Conservation (phyloP, 2,329 filamentous ascomycete species). For the Pseudofabraea citricarpa region DNA sequence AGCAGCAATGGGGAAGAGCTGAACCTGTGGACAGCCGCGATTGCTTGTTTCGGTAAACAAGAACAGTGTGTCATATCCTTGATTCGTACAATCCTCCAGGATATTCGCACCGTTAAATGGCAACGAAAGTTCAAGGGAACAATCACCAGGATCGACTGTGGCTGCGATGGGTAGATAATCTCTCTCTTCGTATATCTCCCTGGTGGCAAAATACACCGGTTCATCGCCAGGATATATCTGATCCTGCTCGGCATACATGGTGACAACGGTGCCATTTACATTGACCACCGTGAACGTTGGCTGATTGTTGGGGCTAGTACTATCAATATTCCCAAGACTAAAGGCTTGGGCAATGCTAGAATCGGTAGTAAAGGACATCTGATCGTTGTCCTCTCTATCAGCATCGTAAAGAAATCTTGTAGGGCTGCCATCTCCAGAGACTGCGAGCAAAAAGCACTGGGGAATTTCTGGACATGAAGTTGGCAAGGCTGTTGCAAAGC, state of each 20-base stretch:
- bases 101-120: neutral
- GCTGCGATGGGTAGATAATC: neutral
- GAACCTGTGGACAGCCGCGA: neutral
- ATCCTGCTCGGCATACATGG: neutral
- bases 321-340: neutral
- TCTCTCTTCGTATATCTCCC: neutral
- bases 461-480: no score
- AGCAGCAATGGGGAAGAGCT: neutral
- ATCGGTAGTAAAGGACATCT: neutral
- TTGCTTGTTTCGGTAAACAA: neutral
- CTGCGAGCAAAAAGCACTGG: neutral
- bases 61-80: neutral
- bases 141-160: neutral
- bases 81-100: neutral
- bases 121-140: neutral
- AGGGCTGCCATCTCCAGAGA: neutral
- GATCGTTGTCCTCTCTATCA: neutral
- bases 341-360: neutral
- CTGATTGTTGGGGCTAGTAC: neutral
- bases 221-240: neutral
- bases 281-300: neutral
- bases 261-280: neutral
- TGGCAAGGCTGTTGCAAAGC: no score
- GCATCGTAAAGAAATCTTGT: neutral
- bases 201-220: neutral